These are phyloP conservation scores for Zygnema circumcarinatum DNA, from an alignment of 139 green algal genomes.

Conservation along the genomic window DNA sequence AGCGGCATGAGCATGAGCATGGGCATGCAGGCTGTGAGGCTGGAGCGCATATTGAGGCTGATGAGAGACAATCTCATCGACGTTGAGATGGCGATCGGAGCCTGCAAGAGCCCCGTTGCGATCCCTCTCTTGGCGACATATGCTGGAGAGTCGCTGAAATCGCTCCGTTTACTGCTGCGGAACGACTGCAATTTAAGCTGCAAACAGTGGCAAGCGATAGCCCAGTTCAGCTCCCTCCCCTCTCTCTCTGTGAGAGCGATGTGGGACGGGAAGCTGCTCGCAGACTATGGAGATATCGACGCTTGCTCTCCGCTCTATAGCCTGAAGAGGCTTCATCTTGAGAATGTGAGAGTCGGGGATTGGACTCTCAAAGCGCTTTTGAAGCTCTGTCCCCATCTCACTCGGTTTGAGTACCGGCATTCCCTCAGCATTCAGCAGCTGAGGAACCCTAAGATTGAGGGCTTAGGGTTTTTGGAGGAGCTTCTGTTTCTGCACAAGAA, in stretches of 20 bases:
- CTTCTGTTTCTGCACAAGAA: no score
- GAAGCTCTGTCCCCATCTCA: not conserved
- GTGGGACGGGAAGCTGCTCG: not conserved
- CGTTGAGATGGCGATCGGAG: not conserved
- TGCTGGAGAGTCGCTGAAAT: not conserved
- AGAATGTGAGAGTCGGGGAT: not conserved
- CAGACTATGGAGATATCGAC: not conserved
- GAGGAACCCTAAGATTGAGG: not conserved
- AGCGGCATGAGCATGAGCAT: no score
- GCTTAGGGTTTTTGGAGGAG: no score
- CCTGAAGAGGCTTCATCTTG: not conserved
- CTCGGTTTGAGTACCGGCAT: not conserved
- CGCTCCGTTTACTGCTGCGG: not conserved
- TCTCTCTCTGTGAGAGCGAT: not conserved
- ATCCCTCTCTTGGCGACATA: not conserved
- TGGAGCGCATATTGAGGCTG: not conserved
- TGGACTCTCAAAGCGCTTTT: not conserved
- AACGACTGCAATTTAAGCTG: not conserved
- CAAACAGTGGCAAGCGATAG: not conserved
- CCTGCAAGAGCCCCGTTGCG: not conserved
- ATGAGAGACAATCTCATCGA: not conserved
- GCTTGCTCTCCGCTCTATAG: not conserved
- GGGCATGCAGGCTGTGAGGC: not conserved
- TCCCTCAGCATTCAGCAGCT: not conserved
- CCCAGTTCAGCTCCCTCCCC: not conserved